These are phyloP conservation scores for Pezicula carpinea DNA, from an alignment of 2,329 filamentous ascomycete species.

Conservation along the genomic window DNA sequence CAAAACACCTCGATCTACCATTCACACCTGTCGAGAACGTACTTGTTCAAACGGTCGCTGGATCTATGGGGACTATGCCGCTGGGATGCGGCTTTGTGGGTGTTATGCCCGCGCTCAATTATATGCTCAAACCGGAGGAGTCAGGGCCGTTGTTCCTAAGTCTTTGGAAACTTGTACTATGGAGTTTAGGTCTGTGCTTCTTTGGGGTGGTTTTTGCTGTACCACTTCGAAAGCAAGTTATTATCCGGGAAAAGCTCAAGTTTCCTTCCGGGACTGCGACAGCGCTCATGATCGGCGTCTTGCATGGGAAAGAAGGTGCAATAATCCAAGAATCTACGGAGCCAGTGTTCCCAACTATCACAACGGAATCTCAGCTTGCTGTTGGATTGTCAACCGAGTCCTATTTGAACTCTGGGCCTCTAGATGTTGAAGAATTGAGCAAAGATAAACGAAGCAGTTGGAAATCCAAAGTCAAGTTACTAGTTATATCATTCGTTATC, in stretches of 20 bases:
- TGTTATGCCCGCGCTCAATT: constrained; percentile 89
- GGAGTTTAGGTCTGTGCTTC: constrained; percentile 90
- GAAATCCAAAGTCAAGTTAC: constrained; percentile 28
- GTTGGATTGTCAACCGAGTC: background rate
- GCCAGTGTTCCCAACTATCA: constrained; percentile 4
- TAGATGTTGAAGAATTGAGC: constrained; percentile 21
- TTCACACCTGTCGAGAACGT: constrained; percentile 97
- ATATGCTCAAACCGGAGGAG: constrained; percentile 72
- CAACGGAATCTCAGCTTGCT: background rate
- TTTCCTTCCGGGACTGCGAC: constrained; percentile 97
- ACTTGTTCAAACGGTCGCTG: constrained; percentile 90
- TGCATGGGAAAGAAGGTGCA: constrained; percentile 61
- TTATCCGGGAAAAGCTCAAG: constrained; percentile 85
- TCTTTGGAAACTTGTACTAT: constrained; percentile 75
- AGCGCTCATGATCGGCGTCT: constrained; percentile 83
- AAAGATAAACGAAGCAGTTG: constrained; percentile 24
- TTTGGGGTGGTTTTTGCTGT: constrained; percentile 98
- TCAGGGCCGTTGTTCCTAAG: constrained; percentile 70
- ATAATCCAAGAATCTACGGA: constrained; percentile 23
- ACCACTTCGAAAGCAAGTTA: constrained; percentile 82
- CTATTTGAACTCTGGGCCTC: constrained; percentile 6
- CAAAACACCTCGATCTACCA: constrained; percentile 67
- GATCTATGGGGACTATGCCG: constrained; percentile 94
- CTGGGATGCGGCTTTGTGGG: constrained; percentile 93
- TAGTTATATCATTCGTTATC: constrained; percentile 52